These are phyloP conservation scores for Cylindrotheca fusiformis DNA, from an alignment of 108 stramenopile genomes.

Conservation along the genomic window DNA sequence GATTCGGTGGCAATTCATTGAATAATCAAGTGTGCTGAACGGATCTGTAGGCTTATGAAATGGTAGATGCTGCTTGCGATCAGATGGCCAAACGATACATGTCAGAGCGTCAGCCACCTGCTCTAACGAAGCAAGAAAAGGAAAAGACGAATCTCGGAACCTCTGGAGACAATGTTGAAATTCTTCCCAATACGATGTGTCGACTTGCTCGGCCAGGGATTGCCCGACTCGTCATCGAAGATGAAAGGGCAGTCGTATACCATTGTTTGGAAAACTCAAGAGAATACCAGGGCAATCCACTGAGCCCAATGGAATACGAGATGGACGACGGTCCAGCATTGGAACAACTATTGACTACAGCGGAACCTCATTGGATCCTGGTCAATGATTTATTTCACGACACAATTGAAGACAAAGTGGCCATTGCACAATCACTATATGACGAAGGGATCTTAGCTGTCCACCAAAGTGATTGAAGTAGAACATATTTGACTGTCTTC, in stretches of 20 bases:
- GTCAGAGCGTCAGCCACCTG: conserved; percentile 91
- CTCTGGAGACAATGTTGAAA: conserved; percentile 25
- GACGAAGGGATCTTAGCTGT: conserved; percentile 83
- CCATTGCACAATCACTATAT: conserved; percentile 77
- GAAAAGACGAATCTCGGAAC: conserved; percentile 18
- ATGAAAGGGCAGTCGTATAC: conserved; percentile 91
- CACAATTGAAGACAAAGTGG: conserved; percentile 87
- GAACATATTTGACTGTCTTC: no score
- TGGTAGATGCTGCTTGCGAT: conserved; percentile 93
- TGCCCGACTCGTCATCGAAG: conserved; percentile 90
- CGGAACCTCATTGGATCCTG: conserved; percentile 83
- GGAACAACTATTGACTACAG: conserved; percentile 86
- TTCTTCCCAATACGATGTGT: conserved; percentile 72
- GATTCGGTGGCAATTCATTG: no score
- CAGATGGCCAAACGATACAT: conserved; percentile 90
- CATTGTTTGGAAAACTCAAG: conserved; percentile 94
- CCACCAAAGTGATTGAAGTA: conserved; percentile 3
- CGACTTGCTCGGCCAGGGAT: conserved; percentile 85
- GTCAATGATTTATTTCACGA: conserved; percentile 88
- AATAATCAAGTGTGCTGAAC: no score
- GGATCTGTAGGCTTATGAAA: conserved; percentile 47
- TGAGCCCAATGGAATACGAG: conserved; percentile 96
- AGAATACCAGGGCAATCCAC: conserved; percentile 80
- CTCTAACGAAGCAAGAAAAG: conserved; percentile 57
- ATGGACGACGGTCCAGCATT: conserved; percentile 96